Evolutionary conservation across 116 monocot genomes (phyloP), one percentile per base, ranked within the genome.

Genomic region (Cymodocea nodosa): DNA sequence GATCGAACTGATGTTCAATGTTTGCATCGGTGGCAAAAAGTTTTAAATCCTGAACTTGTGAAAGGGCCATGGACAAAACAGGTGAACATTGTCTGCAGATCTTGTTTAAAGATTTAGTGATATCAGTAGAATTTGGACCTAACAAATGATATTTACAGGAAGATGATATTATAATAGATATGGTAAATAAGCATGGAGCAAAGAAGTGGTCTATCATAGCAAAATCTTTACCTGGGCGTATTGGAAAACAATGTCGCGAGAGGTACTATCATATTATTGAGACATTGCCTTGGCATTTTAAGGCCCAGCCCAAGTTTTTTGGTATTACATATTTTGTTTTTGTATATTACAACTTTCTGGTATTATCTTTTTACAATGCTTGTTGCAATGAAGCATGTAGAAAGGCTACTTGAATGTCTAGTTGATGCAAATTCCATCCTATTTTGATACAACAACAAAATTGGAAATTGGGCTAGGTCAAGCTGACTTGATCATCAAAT

Each of bases 31-130:
- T 98, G 97, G 97, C 92, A 97, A 73, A 98, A 98, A 68, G 98
- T 98, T 79, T 75, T 92, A 67, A 92, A 99, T 84, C 98, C 98
- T 59, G 86, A 82, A 22, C 85, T 99, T 72, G 81, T 99, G 25
- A 99, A 99, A 75, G 98, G 98, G 30, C 98, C 98, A 67, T 99
- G 92, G 98, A 83, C 92, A 56, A 99, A 92, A 82, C 92, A 99
- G 82, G 98, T 89, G 35, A 50, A 51, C 50, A 24, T 16, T 60
- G 25, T 14, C 17, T 35, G 35, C 35, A 60, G 5, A 60, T 60
- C 15, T 34, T 60, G 18, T 34, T 56, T 6, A 16, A 1, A 18
- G 18, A 9, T 62, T 15, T 17, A 1, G 37, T 40, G 18, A 14
- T 36, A 62, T 9, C 56, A 44, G 37, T 16, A 30, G 30, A 23